These are phyloP conservation scores for Cutaneotrichosporon sp. DNA, from an alignment of 1,284 basidiomycete species.

Conservation along the genomic window DNA sequence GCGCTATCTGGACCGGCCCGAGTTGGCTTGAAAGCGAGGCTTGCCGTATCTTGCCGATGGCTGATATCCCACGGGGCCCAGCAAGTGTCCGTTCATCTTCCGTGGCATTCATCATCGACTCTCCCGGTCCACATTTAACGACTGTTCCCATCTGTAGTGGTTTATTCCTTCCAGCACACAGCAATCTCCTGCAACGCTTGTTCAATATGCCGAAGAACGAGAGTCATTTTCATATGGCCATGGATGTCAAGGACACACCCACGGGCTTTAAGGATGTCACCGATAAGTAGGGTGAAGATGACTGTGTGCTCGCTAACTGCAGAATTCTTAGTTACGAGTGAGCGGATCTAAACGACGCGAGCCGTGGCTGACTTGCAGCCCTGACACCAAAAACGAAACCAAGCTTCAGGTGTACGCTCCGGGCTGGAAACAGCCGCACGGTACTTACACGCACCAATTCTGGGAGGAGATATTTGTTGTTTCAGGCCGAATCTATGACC, in stretches of 20 bases:
- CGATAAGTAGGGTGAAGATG: slow-evolving; percentile 1
- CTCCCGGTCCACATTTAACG: too few species aligned
- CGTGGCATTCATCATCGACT: too few species aligned
- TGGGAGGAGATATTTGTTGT: slow-evolving; percentile 20
- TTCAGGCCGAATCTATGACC: slow-evolving; percentile 43
- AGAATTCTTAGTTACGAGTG: slow-evolving; percentile 9
- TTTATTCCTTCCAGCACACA: too few species aligned
- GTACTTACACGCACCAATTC: slow-evolving; percentile 2
- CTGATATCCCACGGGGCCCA: too few species aligned
- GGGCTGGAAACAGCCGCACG: slow-evolving; percentile 7
- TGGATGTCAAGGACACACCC: not conserved
- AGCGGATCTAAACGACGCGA: too few species aligned
- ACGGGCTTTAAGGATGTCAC: not conserved
- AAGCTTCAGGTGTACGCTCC: slow-evolving; percentile 9
- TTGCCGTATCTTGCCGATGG: too few species aligned
- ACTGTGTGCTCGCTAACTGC: not conserved
- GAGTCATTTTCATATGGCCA: slow-evolving; percentile 4
- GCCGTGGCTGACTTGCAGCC: not conserved
- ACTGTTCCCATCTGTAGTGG: too few species aligned
- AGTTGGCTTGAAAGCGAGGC: too few species aligned
- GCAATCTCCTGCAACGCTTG: too few species aligned
- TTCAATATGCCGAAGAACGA: slow-evolving; percentile 7
- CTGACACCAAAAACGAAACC: slow-evolving; percentile 9
- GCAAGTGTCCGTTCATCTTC: too few species aligned
- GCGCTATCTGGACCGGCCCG: too few species aligned